Base-by-base conservation (phyloP, 2,329 filamentous ascomycete genomes). In the Penicillium sp. region DNA sequence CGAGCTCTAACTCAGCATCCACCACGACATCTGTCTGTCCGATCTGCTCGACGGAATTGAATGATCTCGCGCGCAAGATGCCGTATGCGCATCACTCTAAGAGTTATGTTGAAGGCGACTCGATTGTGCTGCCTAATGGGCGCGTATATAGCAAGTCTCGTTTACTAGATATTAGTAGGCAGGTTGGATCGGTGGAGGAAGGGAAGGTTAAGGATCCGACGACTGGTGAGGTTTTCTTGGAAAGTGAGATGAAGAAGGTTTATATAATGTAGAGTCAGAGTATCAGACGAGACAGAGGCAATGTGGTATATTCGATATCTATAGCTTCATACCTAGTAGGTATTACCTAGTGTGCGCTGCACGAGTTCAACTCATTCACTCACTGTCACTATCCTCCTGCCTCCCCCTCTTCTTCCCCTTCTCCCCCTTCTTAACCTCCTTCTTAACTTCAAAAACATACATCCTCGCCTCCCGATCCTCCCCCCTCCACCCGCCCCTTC, bases 61-160 rank as follows among this genome's bases (percentile, higher is more conserved):
- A 97, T 72, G 90, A 92, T 67, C 83, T 99, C 29, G 93, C 94
- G 2, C 82, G 88, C 48, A 87, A 88, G 64, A 90, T 99, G 40
- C 94, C 94, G 0, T 97, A 97, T 67, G 94, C 94, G 2, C 90
- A 96, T 68, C 94, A 99, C 72, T 92, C 89, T 26, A 95, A 95
- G 80, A 96, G 91, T 70, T 90, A 91, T 58, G 91, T 97, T 26
- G 93, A 96, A 69, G 86, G 86, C 42, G 92, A 97, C 69, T 83
- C 94, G 1, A 83, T 96, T 18, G 83, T 97, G 39, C 76, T 99
- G 52, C 94, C 94, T 21, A 97, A 96, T 71, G 88, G 89, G 1
- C 83, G 91, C 48, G 89, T 95, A 9, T 97, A 96, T 70, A 91
- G 93, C 18, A 83, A 85, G 54, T 84, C 88, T 52, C 81, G 88